Evolutionary conservation across 1,284 basidiomycete species (phyloP), one percentile per base, ranked within the genome.

Genomic region (Jaminaea rosea): DNA sequence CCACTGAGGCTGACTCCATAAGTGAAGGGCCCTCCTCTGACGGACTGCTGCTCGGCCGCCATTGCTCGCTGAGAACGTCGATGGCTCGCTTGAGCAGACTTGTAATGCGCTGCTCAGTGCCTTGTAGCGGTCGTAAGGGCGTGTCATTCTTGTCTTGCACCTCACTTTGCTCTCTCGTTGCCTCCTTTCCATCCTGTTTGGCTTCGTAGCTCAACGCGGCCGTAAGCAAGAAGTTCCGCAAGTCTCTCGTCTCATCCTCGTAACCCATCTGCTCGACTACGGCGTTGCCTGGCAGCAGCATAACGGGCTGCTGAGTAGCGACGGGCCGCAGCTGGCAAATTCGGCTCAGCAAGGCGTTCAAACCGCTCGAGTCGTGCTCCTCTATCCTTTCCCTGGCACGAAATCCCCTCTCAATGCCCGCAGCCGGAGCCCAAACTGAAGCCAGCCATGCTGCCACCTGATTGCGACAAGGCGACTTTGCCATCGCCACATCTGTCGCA

Each of bases 361-460:
- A 15, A 26, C 10, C 41, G 28, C 13, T 44, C 48, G 26, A 44
- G 49, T 10, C 27, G 37, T 44, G 52, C 48, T n/a, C 24, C 28
- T 17, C 24, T n/a, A 37, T n/a, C n/a, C 23, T 13, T 31, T 6
- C 15, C 44, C 15, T 15, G 4, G 27, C 17, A 3, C 24, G 39
- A 42, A 34, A 46, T 15, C 67, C 63, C 9, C 60, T 57, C 19
- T 66, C 27, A 36, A 57, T 13, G 9, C 76, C 77, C 2, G 78
- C 77, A 5, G 83, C 75, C 6, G 74, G 52, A 23, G 79, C 80
- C 87, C 88, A 90, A 27, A 78, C 80, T 53, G 84, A 83, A n/a
- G 81, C 76, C 21, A 93, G 76, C 90, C 92, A 96, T 31, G 78
- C 80, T 15, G 91, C 69, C 0, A 87, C 83, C 67, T 88, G 87